Evolutionary conservation across 2,329 filamentous ascomycete genomes (phyloP), one percentile per base, ranked within the genome.

Genomic region (Aspergillus bombycis): DNA sequence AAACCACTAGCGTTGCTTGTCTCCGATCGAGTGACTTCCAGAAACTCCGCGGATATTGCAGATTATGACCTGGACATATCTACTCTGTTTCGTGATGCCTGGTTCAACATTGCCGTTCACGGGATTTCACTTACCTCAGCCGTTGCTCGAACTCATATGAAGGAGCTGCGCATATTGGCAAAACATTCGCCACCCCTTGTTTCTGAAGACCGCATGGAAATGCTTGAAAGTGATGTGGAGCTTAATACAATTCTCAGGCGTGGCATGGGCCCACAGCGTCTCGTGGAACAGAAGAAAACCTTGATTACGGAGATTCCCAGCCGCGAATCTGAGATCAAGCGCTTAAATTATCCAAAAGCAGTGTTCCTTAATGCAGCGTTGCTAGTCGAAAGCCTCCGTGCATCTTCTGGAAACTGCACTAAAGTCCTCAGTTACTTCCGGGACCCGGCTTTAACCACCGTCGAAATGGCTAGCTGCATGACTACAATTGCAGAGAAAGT

Each of bases 51-150:
- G n/a, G 60, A 78, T 74, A 61, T 73, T 67, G 59, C 68, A 66
- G 62, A 79, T 80, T 60, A 76, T 61, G 86, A 91, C 58, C 90
- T 94, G 58, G 89, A 94, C 63, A 87, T 88, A 9, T 86, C 91
- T 65, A 86, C 88, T 30, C 81, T 96, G 62, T 86, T 95, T 69
- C 89, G 94, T 58, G 94, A 99, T 82, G 92, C 93, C 6, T 99
- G 95, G 95, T 98, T 97, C 81, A 99, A 99, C 72, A 93, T 98
- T 66, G 92, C 94, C 26, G 91, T 97, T 0, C 95, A 99, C 76
- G 95, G 94, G 5, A 96, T 98, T 75, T 90, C 89, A 11, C 84
- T 90, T 12, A 86, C 86, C 19, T 94, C 93, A 0, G 86, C 89
- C 19, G 86, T 91, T 60, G 91, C 90, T 21, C 90, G 89, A 74